Conservation (phyloP, 164 flowering plant genomes). For the Aristolochia californica region DNA sequence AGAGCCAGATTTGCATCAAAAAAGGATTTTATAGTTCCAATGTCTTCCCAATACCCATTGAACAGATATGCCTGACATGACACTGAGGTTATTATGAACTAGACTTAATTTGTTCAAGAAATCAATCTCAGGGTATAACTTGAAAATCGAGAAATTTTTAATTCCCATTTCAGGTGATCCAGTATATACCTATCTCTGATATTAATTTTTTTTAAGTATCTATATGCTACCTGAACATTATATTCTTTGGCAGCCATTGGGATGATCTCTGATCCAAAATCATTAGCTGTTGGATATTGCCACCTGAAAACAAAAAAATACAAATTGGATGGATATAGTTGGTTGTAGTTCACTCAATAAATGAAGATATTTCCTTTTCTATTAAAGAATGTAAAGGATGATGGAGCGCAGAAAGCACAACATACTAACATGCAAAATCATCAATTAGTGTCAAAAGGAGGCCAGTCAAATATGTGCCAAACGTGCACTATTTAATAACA, state of each 20-base stretch:
- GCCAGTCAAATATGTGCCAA: too few relatives aligned
- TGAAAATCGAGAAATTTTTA: too few relatives aligned
- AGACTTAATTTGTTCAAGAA: too few relatives aligned
- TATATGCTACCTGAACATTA: slow-evolving; percentile 47
- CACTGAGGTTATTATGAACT: neutral
- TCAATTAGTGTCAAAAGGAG: too few relatives aligned
- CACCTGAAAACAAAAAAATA: slow-evolving; percentile 7
- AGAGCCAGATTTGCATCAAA: slow-evolving; percentile 82
- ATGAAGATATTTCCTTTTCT: too few relatives aligned
- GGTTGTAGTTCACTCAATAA: too few relatives aligned
- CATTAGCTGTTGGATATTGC: slow-evolving; percentile 62
- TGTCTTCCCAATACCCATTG: slow-evolving; percentile 89
- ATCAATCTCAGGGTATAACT: too few relatives aligned
- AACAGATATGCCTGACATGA: slow-evolving; percentile 60
- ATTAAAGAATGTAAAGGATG: too few relatives aligned
- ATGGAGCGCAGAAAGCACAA: too few relatives aligned
- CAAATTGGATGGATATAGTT: neutral
- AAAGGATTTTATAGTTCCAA: slow-evolving; percentile 69
- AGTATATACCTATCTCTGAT: neutral
- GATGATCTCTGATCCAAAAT: slow-evolving; percentile 84
- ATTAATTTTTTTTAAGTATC: too few relatives aligned
- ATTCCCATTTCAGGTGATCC: neutral
- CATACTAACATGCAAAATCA: too few relatives aligned
- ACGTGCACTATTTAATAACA: too few relatives aligned
- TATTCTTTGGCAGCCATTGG: slow-evolving; percentile 59